Evolutionary conservation across 371 early-diverging fungal genomes (phyloP).

Genomic region (Mortierella sp.): DNA sequence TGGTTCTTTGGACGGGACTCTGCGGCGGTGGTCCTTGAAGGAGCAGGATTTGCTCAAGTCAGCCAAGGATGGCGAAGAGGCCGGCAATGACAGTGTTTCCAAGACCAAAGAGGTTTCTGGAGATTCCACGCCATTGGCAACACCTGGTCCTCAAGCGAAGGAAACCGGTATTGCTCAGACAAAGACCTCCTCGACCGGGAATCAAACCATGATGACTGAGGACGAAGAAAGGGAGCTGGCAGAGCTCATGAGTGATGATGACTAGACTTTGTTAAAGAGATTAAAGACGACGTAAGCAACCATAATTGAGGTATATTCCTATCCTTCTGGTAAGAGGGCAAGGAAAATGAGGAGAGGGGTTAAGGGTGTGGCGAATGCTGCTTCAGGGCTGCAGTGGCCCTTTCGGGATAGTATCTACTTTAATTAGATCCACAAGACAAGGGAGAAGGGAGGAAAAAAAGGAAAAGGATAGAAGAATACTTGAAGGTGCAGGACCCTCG

Average conservation of each 20-base stretch:
- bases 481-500: too few species aligned
- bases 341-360: slow-evolving; percentile 1
- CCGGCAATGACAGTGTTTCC: too few species aligned
- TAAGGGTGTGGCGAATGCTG: too few species aligned
- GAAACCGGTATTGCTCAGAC: slow-evolving; percentile 38
- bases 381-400: too few species aligned
- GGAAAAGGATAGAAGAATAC: too few species aligned
- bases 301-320: too few species aligned
- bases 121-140: neutral
- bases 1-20: slow-evolving; percentile 80
- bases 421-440: too few species aligned
- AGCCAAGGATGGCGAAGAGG: slow-evolving; percentile 53
- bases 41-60: slow-evolving; percentile 32
- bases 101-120: neutral
- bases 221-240: slow-evolving; percentile 87
- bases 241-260: slow-evolving; percentile 76
- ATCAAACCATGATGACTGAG: slow-evolving; percentile 64
- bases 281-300: too few species aligned
- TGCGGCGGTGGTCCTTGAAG: slow-evolving; percentile 77
- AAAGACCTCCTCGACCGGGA: slow-evolving; percentile 28
- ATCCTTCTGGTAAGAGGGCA: slow-evolving; percentile 3
- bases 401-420: too few species aligned
- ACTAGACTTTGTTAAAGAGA: slow-evolving; percentile 13
- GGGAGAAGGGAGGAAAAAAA: too few species aligned
- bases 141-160: slow-evolving; percentile 31